These are phyloP conservation scores for Harrya chromipes DNA, from an alignment of 768 basidiomycete species.

Conservation along the genomic window DNA sequence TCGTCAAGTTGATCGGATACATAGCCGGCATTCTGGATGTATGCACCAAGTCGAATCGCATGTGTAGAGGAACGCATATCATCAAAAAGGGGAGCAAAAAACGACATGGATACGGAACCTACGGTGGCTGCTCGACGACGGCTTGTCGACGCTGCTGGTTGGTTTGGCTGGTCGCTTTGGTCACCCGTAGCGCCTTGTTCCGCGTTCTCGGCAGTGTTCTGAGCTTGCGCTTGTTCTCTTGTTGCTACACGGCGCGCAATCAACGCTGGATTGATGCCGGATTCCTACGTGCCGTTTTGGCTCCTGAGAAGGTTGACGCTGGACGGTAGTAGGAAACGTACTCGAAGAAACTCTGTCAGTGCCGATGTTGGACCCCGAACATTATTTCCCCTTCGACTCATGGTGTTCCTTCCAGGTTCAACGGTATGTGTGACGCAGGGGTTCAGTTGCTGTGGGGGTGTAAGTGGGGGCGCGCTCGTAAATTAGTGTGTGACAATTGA, in stretches of 20 bases:
- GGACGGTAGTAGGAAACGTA: conserved; percentile 26
- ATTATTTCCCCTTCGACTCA: conserved; percentile 44
- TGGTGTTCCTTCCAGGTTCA: not conserved
- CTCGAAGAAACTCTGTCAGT: conserved; percentile 76
- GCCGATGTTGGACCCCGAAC: conserved; percentile 83
- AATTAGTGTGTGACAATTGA: conserved; percentile 13
- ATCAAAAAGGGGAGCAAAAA: not conserved
- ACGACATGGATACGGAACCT: not conserved
- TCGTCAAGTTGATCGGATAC: conserved; percentile 78
- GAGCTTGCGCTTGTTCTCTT: conserved; percentile 32
- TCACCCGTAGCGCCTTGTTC: conserved; percentile 10
- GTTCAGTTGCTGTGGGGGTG: not conserved
- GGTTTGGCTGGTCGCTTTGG: conserved; percentile 16
- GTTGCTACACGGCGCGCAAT: conserved; percentile 38
- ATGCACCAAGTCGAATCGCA: not conserved
- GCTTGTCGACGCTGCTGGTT: conserved; percentile 7
- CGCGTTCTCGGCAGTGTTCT: conserved; percentile 16
- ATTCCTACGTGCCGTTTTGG: conserved; percentile 36
- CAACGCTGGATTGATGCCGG: conserved; percentile 46
- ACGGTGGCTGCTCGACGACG: conserved; percentile 11
- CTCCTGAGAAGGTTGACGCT: conserved; percentile 15
- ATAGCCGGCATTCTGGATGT: conserved; percentile 40
- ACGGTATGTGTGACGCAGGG: not conserved
- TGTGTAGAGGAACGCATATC: not conserved
- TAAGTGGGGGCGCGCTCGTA: not conserved